Base-by-base conservation (phyloP, 2,329 filamentous ascomycete genomes). In the Aspergillus brunneoviolaceus region DNA sequence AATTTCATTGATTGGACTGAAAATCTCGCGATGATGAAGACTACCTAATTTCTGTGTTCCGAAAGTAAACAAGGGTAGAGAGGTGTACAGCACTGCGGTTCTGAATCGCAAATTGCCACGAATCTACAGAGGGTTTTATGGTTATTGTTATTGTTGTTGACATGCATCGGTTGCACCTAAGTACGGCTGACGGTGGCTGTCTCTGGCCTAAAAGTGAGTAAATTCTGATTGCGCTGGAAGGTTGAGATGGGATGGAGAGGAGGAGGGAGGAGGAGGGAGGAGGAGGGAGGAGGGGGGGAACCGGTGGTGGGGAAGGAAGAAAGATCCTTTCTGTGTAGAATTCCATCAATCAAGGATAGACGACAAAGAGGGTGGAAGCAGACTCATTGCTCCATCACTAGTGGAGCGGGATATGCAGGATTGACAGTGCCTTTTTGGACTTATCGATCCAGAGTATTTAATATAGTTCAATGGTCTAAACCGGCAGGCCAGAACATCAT, bases 391-490 rank as follows among this genome's bases (percentile, higher is more conserved):
- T 62, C 35, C 57, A 57, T 49, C 27, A 58, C 48, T 19, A 57
- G 57, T 63, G 61, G 63, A 65, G 63, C 48, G 47, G 47, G 56
- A 51, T 55, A 61, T 62, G 62, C 61, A 65, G 63, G 56, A 61
- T 61, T 56, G 48, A 50, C 60, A 47, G 58, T 58, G 51, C 25
- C 55, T 59, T 65, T 29, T 65, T 64, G 60, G 63, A 64, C 60
- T 59, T 55, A 59, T 65, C 59, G 47, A 60, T 55, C 55, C 48
- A 50, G 39, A 49, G 21, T 27, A 57, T 55, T 23, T 62, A 60
- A 53, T 56, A 61, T 59, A 59, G 59, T 61, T 63, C 55, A 54
- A 60, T 62, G 60, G 60, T 57, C 39, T 19, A 33, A 49, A 14
- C 16, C 19, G 39, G 35, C 35, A 51, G 50, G 53, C 39, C 53